phyloP scores from a whole-genome alignment of 225 moss, liverwort and hornwort genomes.

The Lunularia cruciata region DNA sequence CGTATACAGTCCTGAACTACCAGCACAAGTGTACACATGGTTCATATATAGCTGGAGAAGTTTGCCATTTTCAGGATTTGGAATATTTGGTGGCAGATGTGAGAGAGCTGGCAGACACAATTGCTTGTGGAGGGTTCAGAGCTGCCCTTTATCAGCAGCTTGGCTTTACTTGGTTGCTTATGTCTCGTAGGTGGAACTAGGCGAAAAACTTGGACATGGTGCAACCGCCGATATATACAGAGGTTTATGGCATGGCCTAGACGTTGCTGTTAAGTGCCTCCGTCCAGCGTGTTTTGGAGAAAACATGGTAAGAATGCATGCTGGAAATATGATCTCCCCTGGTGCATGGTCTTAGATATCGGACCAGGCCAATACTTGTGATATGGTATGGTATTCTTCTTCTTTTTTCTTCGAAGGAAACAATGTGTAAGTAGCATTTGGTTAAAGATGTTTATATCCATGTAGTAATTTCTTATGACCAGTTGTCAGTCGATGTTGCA shows the following conservation, averaged over 20 bases:
- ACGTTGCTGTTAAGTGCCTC: constrained; percentile 47
- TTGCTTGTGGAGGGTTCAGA: background rate
- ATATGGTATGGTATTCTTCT: too few species aligned
- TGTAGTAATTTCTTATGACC: too few species aligned
- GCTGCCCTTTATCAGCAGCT: background rate
- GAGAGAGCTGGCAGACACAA: too few species aligned
- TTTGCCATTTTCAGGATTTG: background rate
- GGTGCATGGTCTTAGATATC: too few species aligned
- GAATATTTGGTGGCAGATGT: too few species aligned
- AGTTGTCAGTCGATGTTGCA: constrained; percentile 3
- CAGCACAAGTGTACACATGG: background rate
- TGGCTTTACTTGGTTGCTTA: background rate
- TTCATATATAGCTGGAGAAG: background rate
- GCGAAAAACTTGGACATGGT: constrained; percentile 36
- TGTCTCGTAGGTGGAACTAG: constrained; percentile 32
- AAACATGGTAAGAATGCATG: constrained; percentile 15
- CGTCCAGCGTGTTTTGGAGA: constrained; percentile 15
- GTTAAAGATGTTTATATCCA: too few species aligned
- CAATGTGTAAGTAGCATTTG: background rate
- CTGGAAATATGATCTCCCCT: too few species aligned
- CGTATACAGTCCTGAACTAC: background rate
- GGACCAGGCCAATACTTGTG: too few species aligned
- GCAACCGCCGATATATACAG: constrained; percentile 43
- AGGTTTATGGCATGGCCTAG: constrained; percentile 38
- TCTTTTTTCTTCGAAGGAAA: too few species aligned